Conservation (phyloP, 2,329 filamentous ascomycete genomes). For the Trichoderma sp. region DNA sequence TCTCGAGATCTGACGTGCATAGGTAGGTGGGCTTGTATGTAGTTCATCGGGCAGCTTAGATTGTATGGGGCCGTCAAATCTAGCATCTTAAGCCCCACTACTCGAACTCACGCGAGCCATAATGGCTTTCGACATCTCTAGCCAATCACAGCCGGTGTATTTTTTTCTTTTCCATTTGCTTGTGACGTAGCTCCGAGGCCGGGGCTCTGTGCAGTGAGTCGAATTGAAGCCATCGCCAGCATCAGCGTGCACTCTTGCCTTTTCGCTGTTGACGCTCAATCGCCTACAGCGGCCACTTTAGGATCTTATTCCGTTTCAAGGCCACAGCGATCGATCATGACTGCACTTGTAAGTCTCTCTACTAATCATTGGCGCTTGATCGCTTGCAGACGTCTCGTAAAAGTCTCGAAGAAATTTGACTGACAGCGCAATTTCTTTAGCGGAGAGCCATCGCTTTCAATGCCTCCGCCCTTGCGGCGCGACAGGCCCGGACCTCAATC, state of each 20-base stretch:
- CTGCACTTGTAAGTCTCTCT: background rate
- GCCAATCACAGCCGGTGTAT: background rate
- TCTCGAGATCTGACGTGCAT: background rate
- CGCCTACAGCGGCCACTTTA: background rate
- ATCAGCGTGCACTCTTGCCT: background rate
- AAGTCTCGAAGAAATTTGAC: background rate
- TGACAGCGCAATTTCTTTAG: background rate
- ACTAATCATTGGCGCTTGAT: background rate
- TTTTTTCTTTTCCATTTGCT: background rate
- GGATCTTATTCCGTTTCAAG: background rate
- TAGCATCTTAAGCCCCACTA: background rate
- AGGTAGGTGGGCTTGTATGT: background rate
- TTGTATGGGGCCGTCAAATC: background rate
- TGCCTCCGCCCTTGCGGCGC: background rate
- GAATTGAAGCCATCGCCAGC: background rate
- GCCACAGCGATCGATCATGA: background rate
- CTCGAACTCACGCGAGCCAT: background rate
- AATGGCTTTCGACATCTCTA: background rate
- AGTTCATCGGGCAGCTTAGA: background rate
- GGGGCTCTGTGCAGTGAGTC: background rate
- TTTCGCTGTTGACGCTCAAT: background rate
- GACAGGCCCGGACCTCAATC: background rate
- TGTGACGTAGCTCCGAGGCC: background rate
- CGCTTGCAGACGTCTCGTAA: background rate
- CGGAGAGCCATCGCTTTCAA: background rate